These are phyloP conservation scores for Neocucurbitaria cava DNA, from an alignment of 2,329 filamentous ascomycete genomes.

Conservation along the genomic window DNA sequence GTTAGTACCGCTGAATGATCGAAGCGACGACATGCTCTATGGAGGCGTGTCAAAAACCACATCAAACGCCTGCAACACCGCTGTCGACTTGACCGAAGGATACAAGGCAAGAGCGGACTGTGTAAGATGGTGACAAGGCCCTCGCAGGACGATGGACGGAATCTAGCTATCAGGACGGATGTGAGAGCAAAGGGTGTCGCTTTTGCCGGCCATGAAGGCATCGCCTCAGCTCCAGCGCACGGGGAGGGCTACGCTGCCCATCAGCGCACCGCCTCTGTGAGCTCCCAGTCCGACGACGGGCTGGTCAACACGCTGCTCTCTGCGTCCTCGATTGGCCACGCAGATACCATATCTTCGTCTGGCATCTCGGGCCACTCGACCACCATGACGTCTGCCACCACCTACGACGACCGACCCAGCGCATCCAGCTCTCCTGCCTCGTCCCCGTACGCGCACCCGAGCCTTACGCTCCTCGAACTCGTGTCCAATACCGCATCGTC, in stretches of 20 bases:
- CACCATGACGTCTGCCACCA: constrained; percentile 44
- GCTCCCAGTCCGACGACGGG: constrained; percentile 29
- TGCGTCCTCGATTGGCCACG: constrained; percentile 38
- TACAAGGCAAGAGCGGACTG: constrained; percentile 4
- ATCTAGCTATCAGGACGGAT: constrained; percentile 25
- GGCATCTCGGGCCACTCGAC: constrained; percentile 40
- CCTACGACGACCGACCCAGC: constrained; percentile 32
- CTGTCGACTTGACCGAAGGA: neutral
- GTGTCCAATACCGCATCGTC: constrained; percentile 48
- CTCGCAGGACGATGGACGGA: constrained; percentile 15
- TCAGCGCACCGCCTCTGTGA: constrained; percentile 27
- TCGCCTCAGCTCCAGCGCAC: constrained; percentile 3
- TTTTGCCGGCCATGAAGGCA: constrained; percentile 27
- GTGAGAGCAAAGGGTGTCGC: constrained; percentile 33
- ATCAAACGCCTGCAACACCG: constrained; percentile 1
- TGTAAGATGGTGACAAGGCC: constrained; percentile 33
- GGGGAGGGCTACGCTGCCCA: constrained; percentile 3
- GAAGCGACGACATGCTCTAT: constrained; percentile 23
- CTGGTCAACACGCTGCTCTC: constrained; percentile 37
- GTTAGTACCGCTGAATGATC: constrained; percentile 14
- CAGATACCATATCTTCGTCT: constrained; percentile 38
- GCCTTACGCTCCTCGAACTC: constrained; percentile 46
- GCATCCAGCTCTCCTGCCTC: constrained; percentile 24
- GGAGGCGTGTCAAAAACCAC: constrained; percentile 10
- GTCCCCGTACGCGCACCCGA: constrained; percentile 39